These are phyloP conservation scores for Fusarium equiseti DNA, from an alignment of 2,329 filamentous ascomycete genomes.

Conservation along the genomic window DNA sequence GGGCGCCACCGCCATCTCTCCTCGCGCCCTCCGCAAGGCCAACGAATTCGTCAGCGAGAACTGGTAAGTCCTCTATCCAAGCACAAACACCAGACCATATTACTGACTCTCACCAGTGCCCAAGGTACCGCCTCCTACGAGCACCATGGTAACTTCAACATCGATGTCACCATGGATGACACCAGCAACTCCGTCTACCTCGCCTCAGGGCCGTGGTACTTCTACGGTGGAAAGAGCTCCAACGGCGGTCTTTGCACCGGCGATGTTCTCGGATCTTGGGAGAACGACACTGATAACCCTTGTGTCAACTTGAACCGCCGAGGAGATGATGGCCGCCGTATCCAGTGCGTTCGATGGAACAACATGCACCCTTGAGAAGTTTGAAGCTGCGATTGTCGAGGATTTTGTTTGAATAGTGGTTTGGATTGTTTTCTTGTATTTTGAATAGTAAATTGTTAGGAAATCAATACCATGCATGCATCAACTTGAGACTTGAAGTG, in stretches of 20 bases:
- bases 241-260: constrained; percentile 3
- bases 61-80: not conserved
- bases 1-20: not conserved
- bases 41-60: constrained; percentile 5
- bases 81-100: not conserved
- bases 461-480: not conserved
- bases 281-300: constrained; percentile 5
- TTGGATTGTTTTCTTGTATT: not conserved
- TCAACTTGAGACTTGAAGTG: not conserved
- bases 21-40: constrained; percentile 1
- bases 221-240: constrained; percentile 5
- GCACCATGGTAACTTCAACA: constrained; percentile 11
- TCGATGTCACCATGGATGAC: constrained; percentile 23
- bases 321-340: constrained; percentile 9
- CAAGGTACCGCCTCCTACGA: constrained; percentile 6
- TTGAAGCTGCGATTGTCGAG: not conserved
- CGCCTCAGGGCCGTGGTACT: constrained; percentile 15
- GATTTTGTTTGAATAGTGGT: not conserved
- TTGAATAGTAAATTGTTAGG: not conserved
- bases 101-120: not conserved
- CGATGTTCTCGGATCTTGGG: constrained; percentile 10
- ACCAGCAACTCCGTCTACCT: constrained; percentile 21
- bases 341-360: constrained; percentile 39
- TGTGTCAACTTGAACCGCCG: constrained; percentile 15
- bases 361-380: not conserved